Evolutionary conservation across 2,329 filamentous ascomycete genomes (phyloP).

Genomic region (Trichoderma endophyticum): DNA sequence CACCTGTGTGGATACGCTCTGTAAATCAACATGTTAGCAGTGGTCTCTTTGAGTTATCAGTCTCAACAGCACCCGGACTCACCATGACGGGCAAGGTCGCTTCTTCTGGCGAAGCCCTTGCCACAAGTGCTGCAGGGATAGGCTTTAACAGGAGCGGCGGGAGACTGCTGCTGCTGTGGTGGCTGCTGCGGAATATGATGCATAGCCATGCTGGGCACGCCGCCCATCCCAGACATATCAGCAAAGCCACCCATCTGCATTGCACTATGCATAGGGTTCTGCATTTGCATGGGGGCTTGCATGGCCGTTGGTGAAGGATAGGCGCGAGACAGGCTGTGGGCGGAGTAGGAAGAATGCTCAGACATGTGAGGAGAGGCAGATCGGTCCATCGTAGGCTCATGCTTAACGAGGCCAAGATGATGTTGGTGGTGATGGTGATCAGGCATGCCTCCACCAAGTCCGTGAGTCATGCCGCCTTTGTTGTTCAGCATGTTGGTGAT

Average conservation of each 20-base stretch:
- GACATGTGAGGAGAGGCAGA: conserved; percentile 58
- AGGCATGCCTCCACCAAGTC: conserved; percentile 30
- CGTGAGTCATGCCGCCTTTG: conserved; percentile 37
- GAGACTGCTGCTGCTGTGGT: conserved; percentile 33
- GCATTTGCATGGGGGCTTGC: conserved; percentile 48
- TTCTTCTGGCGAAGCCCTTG: conserved; percentile 89
- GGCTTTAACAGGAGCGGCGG: conserved; percentile 54
- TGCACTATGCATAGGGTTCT: conserved; percentile 40
- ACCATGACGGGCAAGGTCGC: conserved; percentile 94
- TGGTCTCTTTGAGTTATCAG: too few species aligned
- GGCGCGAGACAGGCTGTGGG: conserved; percentile 45
- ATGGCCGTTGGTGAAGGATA: conserved; percentile 55
- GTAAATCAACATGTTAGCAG: conserved; percentile 31
- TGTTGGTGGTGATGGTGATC: conserved; percentile 30
- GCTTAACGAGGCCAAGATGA: conserved; percentile 35
- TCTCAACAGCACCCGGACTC: neutral
- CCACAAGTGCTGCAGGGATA: conserved; percentile 87
- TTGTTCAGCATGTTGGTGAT: conserved; percentile 53
- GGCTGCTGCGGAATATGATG: conserved; percentile 35
- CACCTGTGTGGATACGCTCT: conserved; percentile 95
- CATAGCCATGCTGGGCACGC: conserved; percentile 38
- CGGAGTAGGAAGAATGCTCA: conserved; percentile 56
- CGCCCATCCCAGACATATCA: conserved; percentile 34
- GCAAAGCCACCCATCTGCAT: conserved; percentile 43
- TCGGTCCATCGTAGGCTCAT: conserved; percentile 47